Percentiles rank a stretch among this genome's conserved stretches.
These are phyloP conservation scores for Plenodomus biglobosus DNA, from an alignment of 2,329 filamentous ascomycete species.

Conservation along the genomic window DNA sequence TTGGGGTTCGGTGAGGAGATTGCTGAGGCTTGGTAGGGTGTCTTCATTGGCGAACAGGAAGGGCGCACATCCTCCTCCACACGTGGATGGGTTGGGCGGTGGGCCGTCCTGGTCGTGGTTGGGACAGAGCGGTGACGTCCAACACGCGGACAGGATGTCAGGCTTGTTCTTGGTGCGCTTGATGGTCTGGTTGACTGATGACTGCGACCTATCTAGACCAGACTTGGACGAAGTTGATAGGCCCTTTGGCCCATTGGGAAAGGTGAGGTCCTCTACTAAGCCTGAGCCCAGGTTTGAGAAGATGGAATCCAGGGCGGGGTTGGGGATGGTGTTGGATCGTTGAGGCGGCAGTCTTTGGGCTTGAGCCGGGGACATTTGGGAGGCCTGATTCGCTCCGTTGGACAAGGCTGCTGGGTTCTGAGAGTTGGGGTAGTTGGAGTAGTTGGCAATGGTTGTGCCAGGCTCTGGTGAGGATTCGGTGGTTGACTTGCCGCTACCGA, in stretches of 20 bases:
- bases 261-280: conserved; percentile 43
- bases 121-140: conserved; percentile 47
- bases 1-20: conserved; percentile 32
- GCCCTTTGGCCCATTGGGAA: conserved; percentile 39
- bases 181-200: conserved; percentile 16
- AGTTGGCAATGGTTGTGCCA: conserved; percentile 15
- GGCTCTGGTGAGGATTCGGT: conserved; percentile 45
- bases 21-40: conserved; percentile 33
- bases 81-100: conserved; percentile 45
- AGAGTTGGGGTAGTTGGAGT: conserved; percentile 25
- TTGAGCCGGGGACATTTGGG: conserved; percentile 25
- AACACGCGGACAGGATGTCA: conserved; percentile 45
- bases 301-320: conserved; percentile 40
- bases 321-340: conserved; percentile 39
- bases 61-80: conserved; percentile 45
- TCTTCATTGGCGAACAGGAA: conserved; percentile 45
- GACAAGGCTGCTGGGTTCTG: conserved; percentile 28
- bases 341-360: conserved; percentile 17
- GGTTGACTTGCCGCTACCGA: conserved; percentile 36
- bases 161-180: conserved; percentile 43
- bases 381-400: conserved; percentile 23
- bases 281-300: conserved; percentile 41
- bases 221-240: conserved; percentile 15
- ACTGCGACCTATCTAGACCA: conserved; percentile 19
- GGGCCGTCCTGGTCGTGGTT: conserved; percentile 43